Percentiles rank a stretch among this genome's conserved stretches.
Conservation (phyloP, 768 basidiomycete genomes). For the Nevesoporus exiguus region DNA sequence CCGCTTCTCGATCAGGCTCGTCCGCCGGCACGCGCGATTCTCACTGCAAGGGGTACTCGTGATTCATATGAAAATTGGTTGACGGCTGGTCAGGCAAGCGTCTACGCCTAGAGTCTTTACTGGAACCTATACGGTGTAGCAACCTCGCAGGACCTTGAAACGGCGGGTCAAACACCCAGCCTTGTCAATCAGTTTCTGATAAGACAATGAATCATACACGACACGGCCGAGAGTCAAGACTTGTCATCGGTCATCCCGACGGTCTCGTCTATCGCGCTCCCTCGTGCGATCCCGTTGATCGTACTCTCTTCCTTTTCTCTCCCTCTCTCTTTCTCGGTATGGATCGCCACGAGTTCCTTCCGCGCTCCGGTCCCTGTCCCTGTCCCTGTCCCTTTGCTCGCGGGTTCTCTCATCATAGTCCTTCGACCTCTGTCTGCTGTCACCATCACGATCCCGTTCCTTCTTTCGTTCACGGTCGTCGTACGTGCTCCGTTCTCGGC, state of each 20-base stretch:
- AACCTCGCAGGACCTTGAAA: not conserved
- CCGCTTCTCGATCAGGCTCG: not conserved
- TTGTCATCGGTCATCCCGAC: constrained; percentile 10
- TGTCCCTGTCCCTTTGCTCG: constrained; percentile 24
- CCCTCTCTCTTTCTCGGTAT: constrained; percentile 24
- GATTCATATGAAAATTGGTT: too few species aligned
- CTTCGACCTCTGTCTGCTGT: constrained; percentile 9
- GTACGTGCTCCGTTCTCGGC: constrained; percentile 10
- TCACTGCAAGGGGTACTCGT: too few species aligned
- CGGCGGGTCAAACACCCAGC: not conserved
- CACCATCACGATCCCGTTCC: constrained; percentile 15
- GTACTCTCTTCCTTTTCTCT: not conserved
- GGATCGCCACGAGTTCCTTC: constrained; percentile 7
- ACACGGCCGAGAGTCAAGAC: too few species aligned
- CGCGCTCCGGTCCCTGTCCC: constrained; percentile 23
- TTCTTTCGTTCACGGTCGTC: constrained; percentile 16
- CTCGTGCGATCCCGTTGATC: constrained; percentile 14
- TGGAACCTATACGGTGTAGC: not conserved
- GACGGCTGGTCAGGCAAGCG: too few species aligned
- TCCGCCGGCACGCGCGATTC: too few species aligned
- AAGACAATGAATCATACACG: too few species aligned
- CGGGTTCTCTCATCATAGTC: constrained; percentile 8
- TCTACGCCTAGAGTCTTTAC: too few species aligned
- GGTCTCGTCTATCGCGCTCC: constrained; percentile 19
- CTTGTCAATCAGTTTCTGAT: too few species aligned